Base-by-base conservation (phyloP, 495 filamentous ascomycete genomes). In the Rhypophila decipiens region DNA sequence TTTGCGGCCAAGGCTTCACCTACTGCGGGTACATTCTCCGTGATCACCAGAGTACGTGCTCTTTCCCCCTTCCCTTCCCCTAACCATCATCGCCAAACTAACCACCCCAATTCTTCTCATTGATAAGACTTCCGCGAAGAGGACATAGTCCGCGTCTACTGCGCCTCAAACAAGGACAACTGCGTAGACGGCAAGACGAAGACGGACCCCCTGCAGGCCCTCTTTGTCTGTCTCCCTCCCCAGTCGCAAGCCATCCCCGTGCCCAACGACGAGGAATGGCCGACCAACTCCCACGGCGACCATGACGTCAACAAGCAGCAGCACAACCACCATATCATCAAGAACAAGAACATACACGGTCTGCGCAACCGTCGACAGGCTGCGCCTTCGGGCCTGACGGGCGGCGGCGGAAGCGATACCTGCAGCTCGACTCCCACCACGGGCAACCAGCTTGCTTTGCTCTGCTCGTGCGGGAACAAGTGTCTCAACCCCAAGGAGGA, bases 11-110 rank as follows among this genome's bases (percentile, higher is more conserved):
- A 38, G 69, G 69, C 1, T 72, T 66, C 36, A 72, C 69, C 3
- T 72, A 72, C 46, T 72, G 69, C 48, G 69, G 69, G 0, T 72
- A 70, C 47, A 70, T 69, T 55, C 57, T 72, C 2, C 53, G 61
- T 1, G 60, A 60, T 24, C 61, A 64, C 12, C 67, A 72, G 20
- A 68, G 69, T 70, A 47, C 4, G 57, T 48, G 5, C 15, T 44
- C 24, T 34, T 1, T 29, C 2, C 23, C 24, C 2, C 23, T 39
- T 27, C 34, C 10, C 24, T 22, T 38, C 10, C 19, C 17, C 17
- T 17, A 1, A n/a, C 15, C 11, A 24, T 2, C 35, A 35, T n/a
- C 1, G 13, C n/a, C 13, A 34, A 11, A 7, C 0, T 11, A 11
- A 17, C 24, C 19, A 35, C 7, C 18, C 8, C 12, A 0, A 39